These are phyloP conservation scores for Cercospora nicotianae DNA, from an alignment of 2,329 filamentous ascomycete species.

Conservation along the genomic window DNA sequence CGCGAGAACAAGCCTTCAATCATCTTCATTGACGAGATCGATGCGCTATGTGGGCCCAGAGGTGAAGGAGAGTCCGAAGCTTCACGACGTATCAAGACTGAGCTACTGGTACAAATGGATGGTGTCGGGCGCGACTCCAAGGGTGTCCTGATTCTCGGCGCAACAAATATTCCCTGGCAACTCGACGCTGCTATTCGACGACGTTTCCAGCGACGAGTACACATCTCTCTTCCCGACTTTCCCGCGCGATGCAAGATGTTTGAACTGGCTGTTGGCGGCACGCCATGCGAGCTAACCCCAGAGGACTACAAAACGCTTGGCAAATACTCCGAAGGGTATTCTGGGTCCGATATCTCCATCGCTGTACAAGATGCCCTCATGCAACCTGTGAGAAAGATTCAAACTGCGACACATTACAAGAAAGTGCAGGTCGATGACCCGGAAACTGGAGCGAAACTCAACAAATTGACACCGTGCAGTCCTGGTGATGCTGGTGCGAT, in stretches of 20 bases:
- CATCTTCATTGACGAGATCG: conserved; percentile 98
- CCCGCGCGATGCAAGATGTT: conserved; percentile 93
- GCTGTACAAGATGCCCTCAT: conserved; percentile 95
- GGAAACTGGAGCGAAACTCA: conserved; percentile 36
- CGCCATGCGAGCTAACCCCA: conserved; percentile 77
- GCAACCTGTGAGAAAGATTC: conserved; percentile 95
- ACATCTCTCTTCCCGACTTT: conserved; percentile 87
- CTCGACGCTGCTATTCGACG: conserved; percentile 92
- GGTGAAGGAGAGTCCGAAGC: conserved; percentile 96
- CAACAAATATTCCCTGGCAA: conserved; percentile 99
- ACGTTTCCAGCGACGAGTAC: conserved; percentile 92
- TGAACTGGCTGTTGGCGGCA: conserved; percentile 88
- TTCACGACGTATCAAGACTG: conserved; percentile 95
- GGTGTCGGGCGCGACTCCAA: conserved; percentile 95
- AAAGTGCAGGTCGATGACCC: conserved; percentile 67
- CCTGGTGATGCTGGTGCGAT: conserved; percentile 81
- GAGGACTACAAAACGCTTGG: conserved; percentile 80
- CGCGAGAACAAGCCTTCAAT: conserved; percentile 97
- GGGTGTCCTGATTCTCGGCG: conserved; percentile 89
- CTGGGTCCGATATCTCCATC: conserved; percentile 92
- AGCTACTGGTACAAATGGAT: conserved; percentile 98
- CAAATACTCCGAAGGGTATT: conserved; percentile 86
- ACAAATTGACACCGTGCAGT: conserved; percentile 82
- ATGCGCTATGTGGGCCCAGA: conserved; percentile 90
- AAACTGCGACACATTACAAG: conserved; percentile 97